These are phyloP conservation scores for Debaryomyces nepalensis DNA, from an alignment of 1,139 yeast species.

Conservation along the genomic window DNA sequence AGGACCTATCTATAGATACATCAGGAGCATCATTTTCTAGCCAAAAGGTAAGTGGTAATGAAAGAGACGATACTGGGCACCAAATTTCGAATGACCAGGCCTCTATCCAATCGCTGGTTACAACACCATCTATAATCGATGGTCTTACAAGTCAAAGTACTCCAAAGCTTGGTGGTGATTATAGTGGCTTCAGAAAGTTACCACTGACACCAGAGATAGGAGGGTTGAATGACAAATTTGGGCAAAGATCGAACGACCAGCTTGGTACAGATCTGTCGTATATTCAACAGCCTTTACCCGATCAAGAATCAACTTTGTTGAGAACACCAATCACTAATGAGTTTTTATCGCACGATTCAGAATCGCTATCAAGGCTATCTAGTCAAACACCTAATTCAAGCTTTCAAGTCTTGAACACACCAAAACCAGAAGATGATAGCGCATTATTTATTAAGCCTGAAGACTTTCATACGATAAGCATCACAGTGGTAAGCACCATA, in stretches of 20 bases:
- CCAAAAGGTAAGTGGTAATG: neutral
- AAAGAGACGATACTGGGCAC: slow-evolving; percentile 1
- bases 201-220: slow-evolving; percentile 7
- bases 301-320: slow-evolving; percentile 9
- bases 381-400: slow-evolving; percentile 18
- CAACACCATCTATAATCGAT: slow-evolving; percentile 7
- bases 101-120: slow-evolving; percentile 7
- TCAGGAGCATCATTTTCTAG: slow-evolving; percentile 3
- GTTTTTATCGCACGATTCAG: slow-evolving; percentile 11
- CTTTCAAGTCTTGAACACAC: slow-evolving; percentile 33
- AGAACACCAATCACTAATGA: slow-evolving; percentile 12
- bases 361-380: slow-evolving; percentile 11
- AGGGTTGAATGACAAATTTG: neutral
- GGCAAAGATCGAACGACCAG: neutral
- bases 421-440: slow-evolving; percentile 32
- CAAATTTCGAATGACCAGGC: slow-evolving; percentile 11
- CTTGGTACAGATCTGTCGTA: neutral
- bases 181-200: slow-evolving; percentile 5
- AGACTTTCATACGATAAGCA: slow-evolving; percentile 64
- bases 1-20: slow-evolving; percentile 7
- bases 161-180: slow-evolving; percentile 18
- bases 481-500: slow-evolving; percentile 64
- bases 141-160: slow-evolving; percentile 18
- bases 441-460: slow-evolving; percentile 64
- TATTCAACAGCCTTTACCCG: neutral